Conservation (phyloP, 2,329 filamentous ascomycete species). For the Aureobasidium pullulans region DNA sequence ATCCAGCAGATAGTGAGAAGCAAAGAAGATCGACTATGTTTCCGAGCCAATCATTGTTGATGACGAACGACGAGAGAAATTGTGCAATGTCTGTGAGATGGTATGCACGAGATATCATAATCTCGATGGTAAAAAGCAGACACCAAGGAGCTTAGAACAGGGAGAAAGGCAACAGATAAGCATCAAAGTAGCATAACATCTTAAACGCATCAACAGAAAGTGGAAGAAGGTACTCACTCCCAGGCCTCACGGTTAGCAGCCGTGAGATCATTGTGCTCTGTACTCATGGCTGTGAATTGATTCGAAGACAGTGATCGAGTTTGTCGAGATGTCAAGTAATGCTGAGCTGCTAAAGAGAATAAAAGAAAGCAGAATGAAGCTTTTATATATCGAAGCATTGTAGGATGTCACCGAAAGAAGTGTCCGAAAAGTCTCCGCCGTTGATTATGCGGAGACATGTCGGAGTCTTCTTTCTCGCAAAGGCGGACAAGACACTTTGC, state of each 20-base stretch:
- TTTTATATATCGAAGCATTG: not conserved
- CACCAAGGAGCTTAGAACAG: no score
- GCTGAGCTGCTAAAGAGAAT: no score
- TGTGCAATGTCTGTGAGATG: no score
- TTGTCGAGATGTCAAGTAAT: not conserved
- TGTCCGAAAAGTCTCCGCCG: not conserved
- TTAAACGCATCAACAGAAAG: not conserved
- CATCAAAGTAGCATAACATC: no score
- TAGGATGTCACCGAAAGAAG: not conserved
- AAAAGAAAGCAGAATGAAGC: not conserved
- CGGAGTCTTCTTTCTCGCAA: not conserved
- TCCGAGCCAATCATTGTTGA: no score
- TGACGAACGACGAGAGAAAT: no score
- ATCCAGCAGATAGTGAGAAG: no score
- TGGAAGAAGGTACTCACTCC: constrained; percentile 19
- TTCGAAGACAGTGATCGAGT: not conserved
- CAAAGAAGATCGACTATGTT: no score
- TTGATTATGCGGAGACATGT: not conserved
- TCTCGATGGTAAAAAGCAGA: no score
- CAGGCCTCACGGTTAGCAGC: constrained; percentile 29
- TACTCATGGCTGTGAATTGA: constrained; percentile 20
- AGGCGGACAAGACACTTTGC: no score
- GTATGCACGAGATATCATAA: no score
- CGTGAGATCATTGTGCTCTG: constrained; percentile 20
- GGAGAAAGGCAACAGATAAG: no score